Evolutionary conservation across 441 rosid species (phyloP).

Genomic region (Gossypium laxum): DNA sequence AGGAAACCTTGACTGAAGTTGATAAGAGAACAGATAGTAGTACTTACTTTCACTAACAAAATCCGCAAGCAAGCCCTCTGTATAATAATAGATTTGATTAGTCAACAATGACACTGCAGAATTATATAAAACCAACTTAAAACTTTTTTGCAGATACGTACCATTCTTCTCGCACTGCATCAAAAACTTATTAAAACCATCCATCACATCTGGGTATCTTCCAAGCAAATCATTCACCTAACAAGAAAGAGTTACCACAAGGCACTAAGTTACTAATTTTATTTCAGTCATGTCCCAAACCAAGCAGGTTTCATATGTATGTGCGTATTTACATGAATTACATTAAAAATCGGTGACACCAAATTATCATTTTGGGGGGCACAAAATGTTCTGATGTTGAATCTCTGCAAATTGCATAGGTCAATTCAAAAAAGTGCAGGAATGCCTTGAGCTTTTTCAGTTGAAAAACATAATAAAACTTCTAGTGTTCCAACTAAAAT

Average conservation of each 20-base stretch:
- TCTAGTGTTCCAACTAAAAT: neutral
- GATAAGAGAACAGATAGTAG: constrained; percentile 13
- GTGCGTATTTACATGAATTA: neutral
- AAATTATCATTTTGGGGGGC: neutral
- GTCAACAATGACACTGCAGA: constrained; percentile 14
- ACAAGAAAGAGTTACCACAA: constrained; percentile 20
- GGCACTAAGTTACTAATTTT: constrained; percentile 17
- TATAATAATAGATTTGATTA: constrained; percentile 24
- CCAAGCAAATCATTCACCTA: constrained; percentile 77
- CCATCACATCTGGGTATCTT: constrained; percentile 78
- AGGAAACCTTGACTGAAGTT: constrained; percentile 9
- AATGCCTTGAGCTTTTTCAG: neutral
- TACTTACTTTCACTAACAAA: constrained; percentile 83
- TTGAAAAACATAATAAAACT: neutral
- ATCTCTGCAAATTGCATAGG: constrained; percentile 2
- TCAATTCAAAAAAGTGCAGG: neutral
- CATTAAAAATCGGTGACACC: neutral
- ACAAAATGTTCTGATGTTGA: neutral
- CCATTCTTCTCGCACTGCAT: constrained; percentile 79
- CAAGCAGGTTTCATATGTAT: neutral
- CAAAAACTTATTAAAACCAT: constrained; percentile 68
- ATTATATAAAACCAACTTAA: constrained; percentile 13
- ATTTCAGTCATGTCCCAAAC: constrained; percentile 6
- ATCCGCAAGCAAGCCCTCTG: constrained; percentile 86
- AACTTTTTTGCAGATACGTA: constrained; percentile 23